phyloP scores from a whole-genome alignment of 139 green algal species.

The Chlorella sp. region DNA sequence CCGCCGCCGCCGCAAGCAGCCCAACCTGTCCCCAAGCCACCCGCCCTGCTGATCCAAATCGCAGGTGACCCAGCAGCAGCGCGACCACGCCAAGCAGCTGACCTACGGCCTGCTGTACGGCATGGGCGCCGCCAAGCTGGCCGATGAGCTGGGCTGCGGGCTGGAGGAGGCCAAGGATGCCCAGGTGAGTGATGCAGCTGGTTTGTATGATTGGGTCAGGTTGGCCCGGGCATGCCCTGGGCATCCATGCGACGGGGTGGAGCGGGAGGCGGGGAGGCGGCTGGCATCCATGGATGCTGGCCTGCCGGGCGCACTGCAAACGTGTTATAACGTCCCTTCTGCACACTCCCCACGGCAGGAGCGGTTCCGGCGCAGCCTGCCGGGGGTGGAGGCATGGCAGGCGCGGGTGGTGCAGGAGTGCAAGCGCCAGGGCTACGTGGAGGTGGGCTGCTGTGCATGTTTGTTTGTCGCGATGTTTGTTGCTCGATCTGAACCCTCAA shows the following conservation, averaged over 20 bases:
- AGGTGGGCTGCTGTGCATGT: background rate
- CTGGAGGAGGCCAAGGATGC: slow-evolving; percentile 20
- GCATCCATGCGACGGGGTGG: too few species aligned
- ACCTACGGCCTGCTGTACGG: slow-evolving; percentile 88
- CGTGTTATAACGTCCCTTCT: too few species aligned
- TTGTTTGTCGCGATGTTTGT: too few species aligned
- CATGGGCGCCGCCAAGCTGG: slow-evolving; percentile 70
- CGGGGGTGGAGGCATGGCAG: slow-evolving; percentile 53
- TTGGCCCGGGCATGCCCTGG: too few species aligned
- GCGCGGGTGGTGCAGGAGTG: slow-evolving; percentile 43
- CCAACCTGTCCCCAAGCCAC: too few species aligned
- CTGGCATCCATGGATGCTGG: background rate
- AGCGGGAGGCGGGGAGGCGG: too few species aligned
- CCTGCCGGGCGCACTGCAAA: too few species aligned
- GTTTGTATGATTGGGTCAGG: too few species aligned
- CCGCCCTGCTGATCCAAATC: too few species aligned
- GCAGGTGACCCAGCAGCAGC: slow-evolving; percentile 62
- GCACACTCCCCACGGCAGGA: slow-evolving; percentile 3
- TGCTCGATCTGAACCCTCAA: too few species aligned
- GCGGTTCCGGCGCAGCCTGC: slow-evolving; percentile 47
- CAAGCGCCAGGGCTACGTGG: slow-evolving; percentile 22
- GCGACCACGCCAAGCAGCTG: slow-evolving; percentile 81
- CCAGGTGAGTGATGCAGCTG: background rate
- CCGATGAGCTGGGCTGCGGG: slow-evolving; percentile 56
- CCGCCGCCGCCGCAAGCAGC: too few species aligned